Base-by-base conservation (phyloP, 2,329 filamentous ascomycete genomes). In the Sphaerostilbella broomeana region DNA sequence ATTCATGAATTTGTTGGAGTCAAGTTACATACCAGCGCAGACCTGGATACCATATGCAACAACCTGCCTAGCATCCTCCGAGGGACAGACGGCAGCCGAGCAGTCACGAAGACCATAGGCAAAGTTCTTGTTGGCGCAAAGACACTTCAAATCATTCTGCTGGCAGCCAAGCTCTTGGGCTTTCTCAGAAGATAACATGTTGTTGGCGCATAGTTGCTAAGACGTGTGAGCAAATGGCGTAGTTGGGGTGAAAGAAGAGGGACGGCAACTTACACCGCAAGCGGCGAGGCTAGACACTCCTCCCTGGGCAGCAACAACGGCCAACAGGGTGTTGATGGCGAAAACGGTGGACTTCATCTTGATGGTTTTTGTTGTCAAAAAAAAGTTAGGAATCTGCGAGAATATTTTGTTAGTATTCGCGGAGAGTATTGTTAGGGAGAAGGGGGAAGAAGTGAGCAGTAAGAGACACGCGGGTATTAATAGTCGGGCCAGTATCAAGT, bases 301-400 rank as follows among this genome's bases (percentile, higher is more conserved):
- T 45, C 61, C 53, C 54, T 73, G 69, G 27, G 64, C 68, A 13
- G 58, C 58, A 45, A 53, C 63, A 27, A 63, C 52, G 33, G 63
- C 59, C 47, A 62, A 62, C 40, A 69, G 52, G 47, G 63, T 54
- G 55, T 62, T 62, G 51, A 68, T 49, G 45, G 68, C 52, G 50
- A 72, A 50, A 49, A 68, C 47, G 42, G 61, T 54, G 40, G 62
- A 60, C 69, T 74, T 76, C 72, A 75, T 76, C 49, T 65, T 73
- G 64, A 54, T 38, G 47, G 38, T 50, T 43, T 35, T 26, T 45
- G 41, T 31, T 39, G 46, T 50, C 26, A 39, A 35, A 43, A 38
- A 11, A 19, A 25, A 28, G 27, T 16, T 18, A n/a, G 22, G 16
- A 8, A 27, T 39, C 41, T 43, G 18, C 46, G 47, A 39, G 33